Conservation (phyloP, 148 eudicot genomes). For the Bassia scoparia region DNA sequence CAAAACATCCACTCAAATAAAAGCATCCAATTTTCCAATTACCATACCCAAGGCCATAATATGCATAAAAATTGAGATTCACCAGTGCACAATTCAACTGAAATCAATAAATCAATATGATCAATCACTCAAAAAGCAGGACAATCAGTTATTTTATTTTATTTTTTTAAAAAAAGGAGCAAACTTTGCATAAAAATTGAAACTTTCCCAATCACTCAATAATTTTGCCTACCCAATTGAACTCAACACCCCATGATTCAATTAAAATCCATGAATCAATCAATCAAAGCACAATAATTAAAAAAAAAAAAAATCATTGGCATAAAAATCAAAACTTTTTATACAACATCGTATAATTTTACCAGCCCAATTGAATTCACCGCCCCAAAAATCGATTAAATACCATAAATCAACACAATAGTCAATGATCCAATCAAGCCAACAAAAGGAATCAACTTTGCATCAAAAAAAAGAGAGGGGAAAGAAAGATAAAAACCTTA, state of each 20-base stretch:
- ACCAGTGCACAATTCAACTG: no score
- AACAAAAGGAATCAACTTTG: not conserved
- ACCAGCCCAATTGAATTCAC: no score
- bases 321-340: not conserved
- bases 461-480: not conserved
- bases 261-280: not conserved
- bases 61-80: not conserved
- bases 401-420: not conserved
- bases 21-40: not conserved
- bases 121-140: not conserved
- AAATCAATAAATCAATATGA: not conserved
- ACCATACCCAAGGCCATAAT: not conserved
- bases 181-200: no score
- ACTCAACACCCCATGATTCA: not conserved
- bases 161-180: no score
- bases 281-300: not conserved
- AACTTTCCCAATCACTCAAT: no score
- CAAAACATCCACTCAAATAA: not conserved
- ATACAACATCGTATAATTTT: not conserved
- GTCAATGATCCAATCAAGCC: not conserved
- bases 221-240: not conserved
- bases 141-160: no score
- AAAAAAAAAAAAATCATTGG: not conserved
- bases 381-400: no score
- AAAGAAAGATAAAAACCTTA: conserved; percentile 36